phyloP scores from a whole-genome alignment of 2,329 filamentous ascomycete species.

The Lecanicillium sp. region DNA sequence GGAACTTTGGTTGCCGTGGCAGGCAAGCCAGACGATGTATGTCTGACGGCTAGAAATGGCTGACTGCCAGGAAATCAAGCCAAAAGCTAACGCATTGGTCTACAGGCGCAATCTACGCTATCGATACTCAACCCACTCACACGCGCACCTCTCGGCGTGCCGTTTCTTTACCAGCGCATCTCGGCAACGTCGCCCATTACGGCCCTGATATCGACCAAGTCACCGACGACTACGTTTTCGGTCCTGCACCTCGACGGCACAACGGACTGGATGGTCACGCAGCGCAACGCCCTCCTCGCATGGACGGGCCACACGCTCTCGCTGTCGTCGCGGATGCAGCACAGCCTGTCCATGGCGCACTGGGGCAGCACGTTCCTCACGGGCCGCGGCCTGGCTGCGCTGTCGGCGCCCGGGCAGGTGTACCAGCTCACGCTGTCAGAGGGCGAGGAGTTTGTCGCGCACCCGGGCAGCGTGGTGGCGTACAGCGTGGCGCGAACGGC shows the following conservation, averaged over 20 bases:
- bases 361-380: conserved; percentile 90
- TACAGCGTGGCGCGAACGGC: conserved; percentile 70
- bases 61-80: conserved; percentile 4
- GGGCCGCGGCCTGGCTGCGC: conserved; percentile 76
- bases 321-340: conserved; percentile 68
- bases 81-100: not conserved
- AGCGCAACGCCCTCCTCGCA: conserved; percentile 81
- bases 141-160: conserved; percentile 73
- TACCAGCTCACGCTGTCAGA: conserved; percentile 76
- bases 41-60: conserved; percentile 15
- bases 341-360: conserved; percentile 67
- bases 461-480: conserved; percentile 86
- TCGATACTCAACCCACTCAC: conserved; percentile 79
- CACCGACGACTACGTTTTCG: conserved; percentile 76
- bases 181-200: conserved; percentile 83
- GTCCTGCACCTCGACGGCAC: conserved; percentile 87
- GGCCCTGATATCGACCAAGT: conserved; percentile 81
- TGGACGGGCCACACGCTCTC: conserved; percentile 89
- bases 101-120: conserved; percentile 77
- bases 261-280: conserved; percentile 89
- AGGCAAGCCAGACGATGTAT: conserved; percentile 84
- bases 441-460: conserved; percentile 84
- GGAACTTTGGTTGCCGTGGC: conserved; percentile 86
- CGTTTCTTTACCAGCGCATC: conserved; percentile 90
- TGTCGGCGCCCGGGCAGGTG: conserved; percentile 81